Base-by-base conservation (phyloP, 495 filamentous ascomycete species). In the Talaromyces ruber region DNA sequence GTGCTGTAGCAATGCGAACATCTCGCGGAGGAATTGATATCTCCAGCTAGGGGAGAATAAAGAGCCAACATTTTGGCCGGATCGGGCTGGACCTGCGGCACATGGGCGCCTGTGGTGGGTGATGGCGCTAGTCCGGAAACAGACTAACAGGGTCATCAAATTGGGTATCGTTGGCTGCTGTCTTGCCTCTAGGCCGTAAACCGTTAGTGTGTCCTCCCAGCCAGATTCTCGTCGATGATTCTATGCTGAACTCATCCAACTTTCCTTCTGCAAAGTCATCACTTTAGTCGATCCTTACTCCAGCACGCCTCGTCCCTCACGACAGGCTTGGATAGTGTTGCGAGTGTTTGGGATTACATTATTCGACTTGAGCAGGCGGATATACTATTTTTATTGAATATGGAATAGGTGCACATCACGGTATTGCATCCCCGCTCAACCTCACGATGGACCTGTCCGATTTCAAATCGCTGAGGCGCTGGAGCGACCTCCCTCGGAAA, bases 381-480 rank as follows among this genome's bases (percentile, higher is more conserved):
- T 22, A n/a, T 18, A 47, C 34, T 5, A 18, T 18, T 43, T n/a
- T 43, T 6, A 18, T 28, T 24, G 50, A 53, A 12, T 14, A 53
- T 53, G 50, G 50, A 53, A 53, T 53, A 53, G 28, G 12, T 9
- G 50, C 50, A 24, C 9, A 2, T 53, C 16, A 53, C 43, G 7
- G n/a, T 47, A 6, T 21, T 21, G 43, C 43, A 47, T 47, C 39
- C 39, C 39, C 24, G 16, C 16, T 16, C 25, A 21, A 25, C 50
- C 8, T 52, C 54, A 5, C 54, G 12, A 57, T 57, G 54, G 54
- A 57, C 8, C 9, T 57, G 16, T 57, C 54, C 54, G 54, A 57
- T 14, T 57, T 57, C 28, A 57, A 57, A 34, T 34, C 54, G n/a
- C 29, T 57, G 14, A 57, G 54, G 54, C 54, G 54, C 26, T 57